phyloP scores from a whole-genome alignment of 192 early-diverging fungal species.

The Coemansia guatemalensis region DNA sequence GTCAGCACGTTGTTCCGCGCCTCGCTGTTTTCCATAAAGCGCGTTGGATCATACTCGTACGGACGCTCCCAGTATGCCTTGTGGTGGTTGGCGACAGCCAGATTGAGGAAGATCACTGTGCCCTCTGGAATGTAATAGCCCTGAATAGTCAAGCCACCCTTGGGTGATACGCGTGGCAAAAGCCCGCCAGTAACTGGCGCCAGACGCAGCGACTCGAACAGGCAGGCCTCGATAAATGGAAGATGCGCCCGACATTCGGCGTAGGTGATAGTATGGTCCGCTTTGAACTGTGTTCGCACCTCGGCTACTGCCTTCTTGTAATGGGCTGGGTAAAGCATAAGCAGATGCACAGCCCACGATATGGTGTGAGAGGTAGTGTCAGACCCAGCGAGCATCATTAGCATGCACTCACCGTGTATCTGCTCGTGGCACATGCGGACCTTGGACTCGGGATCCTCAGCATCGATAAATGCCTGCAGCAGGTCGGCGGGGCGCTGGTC shows the following conservation, averaged over 20 bases:
- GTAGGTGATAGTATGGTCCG: constrained; percentile 21
- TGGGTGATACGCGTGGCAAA: constrained; percentile 27
- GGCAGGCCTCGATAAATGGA: constrained; percentile 41
- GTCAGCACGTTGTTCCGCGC: constrained; percentile 27
- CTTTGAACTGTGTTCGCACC: constrained; percentile 18
- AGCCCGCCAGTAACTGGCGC: constrained; percentile 29
- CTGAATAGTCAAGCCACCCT: constrained; percentile 24
- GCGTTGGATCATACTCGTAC: constrained; percentile 21
- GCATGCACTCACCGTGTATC: constrained; percentile 44
- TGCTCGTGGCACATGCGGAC: constrained; percentile 41
- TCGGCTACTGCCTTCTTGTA: constrained; percentile 23
- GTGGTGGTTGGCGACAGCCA: constrained; percentile 39
- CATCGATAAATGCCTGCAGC: constrained; percentile 52
- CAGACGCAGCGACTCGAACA: constrained; percentile 46
- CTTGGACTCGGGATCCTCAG: constrained; percentile 46
- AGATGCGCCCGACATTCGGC: constrained; percentile 25
- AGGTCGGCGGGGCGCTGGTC: constrained; percentile 31
- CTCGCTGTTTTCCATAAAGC: constrained; percentile 26
- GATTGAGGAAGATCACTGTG: constrained; percentile 23
- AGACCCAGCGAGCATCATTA: constrained; percentile 44
- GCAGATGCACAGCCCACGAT: constrained; percentile 35
- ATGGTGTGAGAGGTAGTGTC: constrained; percentile 40
- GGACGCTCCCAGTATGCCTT: constrained; percentile 22
- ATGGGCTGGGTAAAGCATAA: constrained; percentile 33
- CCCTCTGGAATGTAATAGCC: constrained; percentile 35